A percentile compares a stretch with the other conserved stretches of the same genome.
These are phyloP conservation scores for Botrytis porri DNA, from an alignment of 2,329 filamentous ascomycete species.

Conservation along the genomic window DNA sequence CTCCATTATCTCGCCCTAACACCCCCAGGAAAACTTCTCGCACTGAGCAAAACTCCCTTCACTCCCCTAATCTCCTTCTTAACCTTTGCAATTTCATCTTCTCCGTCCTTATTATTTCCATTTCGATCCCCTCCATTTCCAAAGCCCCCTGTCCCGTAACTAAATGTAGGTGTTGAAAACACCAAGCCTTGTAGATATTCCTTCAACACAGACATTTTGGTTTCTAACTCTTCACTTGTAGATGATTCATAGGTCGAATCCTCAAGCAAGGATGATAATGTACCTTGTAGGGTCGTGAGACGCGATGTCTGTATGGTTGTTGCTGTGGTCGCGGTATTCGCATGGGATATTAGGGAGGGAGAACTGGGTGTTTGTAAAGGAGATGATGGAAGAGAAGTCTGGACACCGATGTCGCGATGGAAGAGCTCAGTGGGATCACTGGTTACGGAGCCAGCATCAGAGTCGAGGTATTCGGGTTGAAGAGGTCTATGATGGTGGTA, in stretches of 20 bases:
- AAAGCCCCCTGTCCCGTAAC: slow-evolving; percentile 36
- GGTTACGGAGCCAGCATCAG: slow-evolving; percentile 42
- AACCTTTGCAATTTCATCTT: slow-evolving; percentile 70
- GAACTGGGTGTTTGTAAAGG: slow-evolving; percentile 27
- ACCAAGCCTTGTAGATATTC: slow-evolving; percentile 64
- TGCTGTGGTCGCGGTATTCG: slow-evolving; percentile 10
- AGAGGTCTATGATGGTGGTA: slow-evolving; percentile 28
- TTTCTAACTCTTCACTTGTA: slow-evolving; percentile 28
- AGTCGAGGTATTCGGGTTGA: slow-evolving; percentile 40
- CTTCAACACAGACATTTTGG: slow-evolving; percentile 49
- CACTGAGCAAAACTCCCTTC: slow-evolving; percentile 74
- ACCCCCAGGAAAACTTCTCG: slow-evolving; percentile 63
- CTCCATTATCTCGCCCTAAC: slow-evolving; percentile 22
- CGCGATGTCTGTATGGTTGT: slow-evolving; percentile 40
- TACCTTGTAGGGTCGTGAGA: slow-evolving; percentile 48
- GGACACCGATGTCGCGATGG: slow-evolving; percentile 76
- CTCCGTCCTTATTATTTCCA: slow-evolving; percentile 45
- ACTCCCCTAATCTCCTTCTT: slow-evolving; percentile 74
- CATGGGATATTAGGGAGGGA: slow-evolving; percentile 31
- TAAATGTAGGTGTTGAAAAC: slow-evolving; percentile 42
- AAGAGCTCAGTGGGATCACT: slow-evolving; percentile 72
- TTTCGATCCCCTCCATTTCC: slow-evolving; percentile 34
- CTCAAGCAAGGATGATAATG: slow-evolving; percentile 51
- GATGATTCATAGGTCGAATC: slow-evolving; percentile 32
- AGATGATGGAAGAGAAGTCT: slow-evolving; percentile 57